phyloP scores from a whole-genome alignment of 2,329 filamentous ascomycete genomes.

The Plectosphaerella cucumerina region DNA sequence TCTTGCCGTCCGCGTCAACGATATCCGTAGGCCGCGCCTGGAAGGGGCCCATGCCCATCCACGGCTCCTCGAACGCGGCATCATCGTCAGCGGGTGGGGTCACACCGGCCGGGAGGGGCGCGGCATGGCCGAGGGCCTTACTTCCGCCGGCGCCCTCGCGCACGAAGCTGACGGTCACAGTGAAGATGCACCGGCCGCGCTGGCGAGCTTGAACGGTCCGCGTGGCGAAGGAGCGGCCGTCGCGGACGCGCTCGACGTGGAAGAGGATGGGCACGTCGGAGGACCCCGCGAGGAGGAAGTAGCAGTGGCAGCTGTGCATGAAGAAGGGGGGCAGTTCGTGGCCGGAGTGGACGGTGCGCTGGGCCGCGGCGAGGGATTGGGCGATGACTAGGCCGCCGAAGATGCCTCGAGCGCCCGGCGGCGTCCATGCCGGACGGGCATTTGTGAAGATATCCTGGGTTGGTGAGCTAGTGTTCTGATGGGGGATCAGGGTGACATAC shows the following conservation, averaged over 20 bases:
- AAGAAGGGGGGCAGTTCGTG: conserved; percentile 48
- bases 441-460: conserved; percentile 88
- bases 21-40: conserved; percentile 28
- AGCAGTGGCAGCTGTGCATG: conserved; percentile 97
- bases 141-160: conserved; percentile 54
- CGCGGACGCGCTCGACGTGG: conserved; percentile 89
- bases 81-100: conserved; percentile 28
- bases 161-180: conserved; percentile 87
- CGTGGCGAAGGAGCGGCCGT: conserved; percentile 85
- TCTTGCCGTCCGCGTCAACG: conserved; percentile 33
- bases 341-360: conserved; percentile 73
- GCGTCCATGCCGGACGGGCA: conserved; percentile 86
- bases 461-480: background rate
- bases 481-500: conserved; percentile 38
- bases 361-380: conserved; percentile 82
- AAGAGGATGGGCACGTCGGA: conserved; percentile 83
- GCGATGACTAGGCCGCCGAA: conserved; percentile 93
- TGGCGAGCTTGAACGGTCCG: conserved; percentile 95
- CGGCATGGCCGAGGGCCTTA: conserved; percentile 60
- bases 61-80: conserved; percentile 41
- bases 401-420: conserved; percentile 85
- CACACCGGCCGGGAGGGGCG: conserved; percentile 47
- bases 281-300: conserved; percentile 91
- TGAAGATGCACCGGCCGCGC: conserved; percentile 86
- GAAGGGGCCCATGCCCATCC: conserved; percentile 34